Evolutionary conservation across 225 moss, liverwort and hornwort genomes (phyloP), one percentile per base, ranked within the genome.

Genomic region (Neckera pumila): DNA sequence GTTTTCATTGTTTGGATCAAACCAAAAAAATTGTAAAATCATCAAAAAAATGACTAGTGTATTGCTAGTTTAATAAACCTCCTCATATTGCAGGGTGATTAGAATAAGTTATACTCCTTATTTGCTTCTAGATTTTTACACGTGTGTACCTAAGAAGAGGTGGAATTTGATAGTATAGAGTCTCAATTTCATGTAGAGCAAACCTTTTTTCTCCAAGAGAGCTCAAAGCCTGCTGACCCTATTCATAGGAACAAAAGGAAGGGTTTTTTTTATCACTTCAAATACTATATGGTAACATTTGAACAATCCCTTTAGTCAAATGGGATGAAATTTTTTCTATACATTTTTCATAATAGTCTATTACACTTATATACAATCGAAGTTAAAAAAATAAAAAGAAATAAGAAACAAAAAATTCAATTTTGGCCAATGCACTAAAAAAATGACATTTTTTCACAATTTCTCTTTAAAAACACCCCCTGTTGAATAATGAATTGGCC

Each of bases 161-260:
- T 40, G 1, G 14, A 38, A 40, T 40, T 40, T 23, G 14, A 25
- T 25, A 9, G 11, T 71, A 5, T 26, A 42, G 3, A 25, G 5
- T 42, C 15, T 42, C 9, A 42, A 27, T 42, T 71, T 42, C 3
- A 3, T 9, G 2, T 27, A 26, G 26, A 40, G 9, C 7, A 40
- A 40, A 71, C 42, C 0, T 9, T 40, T 25, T 49, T 26, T 8
- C 16, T 43, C 27, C 2, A 43, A 27, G 2, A 43, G 43, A 72
- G 2, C 2, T 27, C 42, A 71, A 71, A 42, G 26, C 15, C 0
- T 42, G 0, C 3, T 0, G 1, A 3, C 9, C 26, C 14, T 26
- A 5, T 10, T 26, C 0, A 0, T 10, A 42, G 10, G 43, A 72
- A 16, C 16, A 5, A 42, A 71, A 42, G 3, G 5, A 71, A 71